Conservation (phyloP, 306 rosid genomes). For the Lathyrus sativus region DNA sequence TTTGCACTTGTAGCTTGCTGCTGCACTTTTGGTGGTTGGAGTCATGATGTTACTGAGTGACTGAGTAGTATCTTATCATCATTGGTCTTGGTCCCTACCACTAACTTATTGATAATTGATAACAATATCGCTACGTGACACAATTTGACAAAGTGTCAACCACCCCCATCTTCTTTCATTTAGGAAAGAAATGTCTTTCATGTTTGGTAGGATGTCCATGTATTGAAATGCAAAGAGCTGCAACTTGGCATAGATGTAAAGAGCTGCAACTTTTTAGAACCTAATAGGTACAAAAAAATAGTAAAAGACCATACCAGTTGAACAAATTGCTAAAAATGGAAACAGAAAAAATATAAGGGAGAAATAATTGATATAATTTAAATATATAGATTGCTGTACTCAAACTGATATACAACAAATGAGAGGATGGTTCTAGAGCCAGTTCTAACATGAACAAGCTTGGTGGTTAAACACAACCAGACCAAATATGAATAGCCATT, state of each 20-base stretch:
- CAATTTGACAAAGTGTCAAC: background rate
- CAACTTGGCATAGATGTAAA: background rate
- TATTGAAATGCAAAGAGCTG: background rate
- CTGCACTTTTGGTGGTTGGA: too few relatives aligned
- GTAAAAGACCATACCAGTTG: background rate
- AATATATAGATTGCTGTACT: conserved; percentile 3
- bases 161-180: background rate
- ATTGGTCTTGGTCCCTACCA: background rate
- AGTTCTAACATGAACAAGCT: conserved; percentile 31
- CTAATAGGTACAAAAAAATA: background rate
- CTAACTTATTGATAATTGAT: background rate
- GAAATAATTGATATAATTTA: conserved; percentile 4
- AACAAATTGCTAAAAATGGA: background rate
- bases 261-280: background rate
- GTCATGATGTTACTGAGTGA: too few relatives aligned
- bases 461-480: conserved; percentile 6
- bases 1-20: too few relatives aligned
- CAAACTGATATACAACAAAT: conserved; percentile 30
- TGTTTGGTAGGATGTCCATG: background rate
- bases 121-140: background rate
- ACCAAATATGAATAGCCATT: conserved; percentile 20
- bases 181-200: background rate
- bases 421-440: background rate
- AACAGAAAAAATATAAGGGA: background rate
- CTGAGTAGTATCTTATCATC: too few relatives aligned